Conservation (phyloP, 2,329 filamentous ascomycete genomes). For the Zymoseptoria ardabiliae region DNA sequence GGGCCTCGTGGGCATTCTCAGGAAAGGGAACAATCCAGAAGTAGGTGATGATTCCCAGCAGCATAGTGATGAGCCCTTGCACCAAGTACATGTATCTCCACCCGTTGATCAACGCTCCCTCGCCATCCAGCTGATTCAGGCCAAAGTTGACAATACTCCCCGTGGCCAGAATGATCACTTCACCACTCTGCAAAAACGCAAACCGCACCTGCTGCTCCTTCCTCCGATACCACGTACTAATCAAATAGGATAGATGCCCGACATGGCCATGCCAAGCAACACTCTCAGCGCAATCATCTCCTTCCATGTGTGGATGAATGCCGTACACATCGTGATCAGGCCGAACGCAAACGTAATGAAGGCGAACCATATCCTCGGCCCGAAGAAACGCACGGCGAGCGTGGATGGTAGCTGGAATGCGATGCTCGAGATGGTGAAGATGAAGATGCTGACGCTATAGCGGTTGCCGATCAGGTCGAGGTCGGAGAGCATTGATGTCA, state of each 20-base stretch:
- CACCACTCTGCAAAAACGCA: constrained; percentile 56
- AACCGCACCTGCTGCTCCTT: constrained; percentile 59
- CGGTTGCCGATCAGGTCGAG: constrained; percentile 57
- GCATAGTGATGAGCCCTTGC: constrained; percentile 52
- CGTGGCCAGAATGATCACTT: constrained; percentile 59
- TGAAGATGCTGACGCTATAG: constrained; percentile 64
- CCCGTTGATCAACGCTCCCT: constrained; percentile 46
- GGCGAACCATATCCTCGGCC: constrained; percentile 57
- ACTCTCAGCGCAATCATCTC: constrained; percentile 63
- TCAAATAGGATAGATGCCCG: constrained; percentile 49
- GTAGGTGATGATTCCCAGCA: constrained; percentile 54
- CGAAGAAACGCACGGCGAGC: constrained; percentile 49
- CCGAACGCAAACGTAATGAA: constrained; percentile 55
- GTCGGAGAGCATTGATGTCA: constrained; percentile 60
- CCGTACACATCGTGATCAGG: constrained; percentile 59
- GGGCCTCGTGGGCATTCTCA: constrained; percentile 50
- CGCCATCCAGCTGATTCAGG: constrained; percentile 56
- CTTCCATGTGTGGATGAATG: constrained; percentile 59
- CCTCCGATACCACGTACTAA: constrained; percentile 55
- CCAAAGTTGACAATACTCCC: constrained; percentile 62
- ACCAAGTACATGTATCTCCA: constrained; percentile 67
- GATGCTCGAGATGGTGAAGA: constrained; percentile 27
- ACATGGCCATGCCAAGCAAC: constrained; percentile 58
- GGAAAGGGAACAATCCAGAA: constrained; percentile 68
- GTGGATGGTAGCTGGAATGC: neutral